Evolutionary conservation across 2,329 filamentous ascomycete genomes (phyloP).

Genomic region (Cordyceps cateniannulata): DNA sequence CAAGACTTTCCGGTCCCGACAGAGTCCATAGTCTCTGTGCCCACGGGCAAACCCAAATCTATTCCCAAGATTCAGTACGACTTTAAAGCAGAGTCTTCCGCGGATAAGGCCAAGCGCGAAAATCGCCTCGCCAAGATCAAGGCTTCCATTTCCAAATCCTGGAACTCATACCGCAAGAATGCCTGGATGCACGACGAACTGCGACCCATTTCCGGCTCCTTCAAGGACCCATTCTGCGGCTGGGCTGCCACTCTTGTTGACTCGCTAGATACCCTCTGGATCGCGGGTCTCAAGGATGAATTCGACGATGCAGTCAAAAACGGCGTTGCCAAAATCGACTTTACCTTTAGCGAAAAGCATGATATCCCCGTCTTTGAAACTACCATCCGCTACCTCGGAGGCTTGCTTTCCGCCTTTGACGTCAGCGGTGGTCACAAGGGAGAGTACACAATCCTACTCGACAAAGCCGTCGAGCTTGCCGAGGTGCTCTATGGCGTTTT

Average conservation of each 20-base stretch:
- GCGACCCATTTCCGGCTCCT: conserved; percentile 59
- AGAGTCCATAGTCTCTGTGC: conserved; percentile 67
- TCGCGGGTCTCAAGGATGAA: conserved; percentile 72
- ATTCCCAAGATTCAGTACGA: conserved; percentile 72
- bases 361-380: conserved; percentile 86
- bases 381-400: conserved; percentile 84
- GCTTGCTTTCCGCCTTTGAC: conserved; percentile 80
- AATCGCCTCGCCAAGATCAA: conserved; percentile 62
- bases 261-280: conserved; percentile 76
- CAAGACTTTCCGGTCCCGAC: conserved; percentile 73
- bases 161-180: conserved; percentile 71
- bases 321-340: conserved; percentile 69
- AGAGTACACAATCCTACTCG: conserved; percentile 59
- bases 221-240: conserved; percentile 78
- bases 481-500: conserved; percentile 78
- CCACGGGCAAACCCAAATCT: conserved; percentile 59
- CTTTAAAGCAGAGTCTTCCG: conserved; percentile 60
- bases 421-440: conserved; percentile 57
- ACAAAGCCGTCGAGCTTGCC: conserved; percentile 73
- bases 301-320: conserved; percentile 67
- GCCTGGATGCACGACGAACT: conserved; percentile 89
- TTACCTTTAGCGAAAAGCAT: conserved; percentile 59
- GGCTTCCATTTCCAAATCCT: conserved; percentile 68
- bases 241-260: conserved; percentile 89
- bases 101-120: conserved; percentile 55